Conservation (phyloP, 208 protist species). For the Tritrichomonas musculus region DNA sequence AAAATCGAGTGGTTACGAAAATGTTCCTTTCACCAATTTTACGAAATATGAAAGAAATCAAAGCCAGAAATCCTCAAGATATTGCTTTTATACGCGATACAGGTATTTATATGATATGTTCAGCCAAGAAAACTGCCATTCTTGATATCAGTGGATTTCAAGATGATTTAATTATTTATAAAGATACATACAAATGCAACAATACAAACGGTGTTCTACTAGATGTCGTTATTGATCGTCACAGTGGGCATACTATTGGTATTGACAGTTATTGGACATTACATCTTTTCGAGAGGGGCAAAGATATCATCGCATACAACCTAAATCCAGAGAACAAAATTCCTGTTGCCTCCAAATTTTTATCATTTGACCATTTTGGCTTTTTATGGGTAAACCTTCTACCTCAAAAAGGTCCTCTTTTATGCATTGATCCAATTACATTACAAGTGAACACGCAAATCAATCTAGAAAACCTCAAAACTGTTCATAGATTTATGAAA, state of each 20-base stretch:
- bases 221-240: not conserved
- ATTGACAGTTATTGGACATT: not conserved
- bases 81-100: not conserved
- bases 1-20: not conserved
- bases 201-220: not conserved
- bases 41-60: not conserved
- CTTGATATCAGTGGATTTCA: not conserved
- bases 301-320: not conserved
- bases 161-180: not conserved
- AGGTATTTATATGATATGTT: not conserved
- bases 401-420: not conserved
- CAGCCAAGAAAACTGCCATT: not conserved
- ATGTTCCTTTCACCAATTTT: not conserved
- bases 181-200: not conserved
- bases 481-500: not conserved
- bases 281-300: not conserved
- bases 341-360: not conserved
- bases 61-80: not conserved
- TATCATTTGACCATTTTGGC: not conserved
- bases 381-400: not conserved
- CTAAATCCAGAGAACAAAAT: not conserved
- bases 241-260: not conserved
- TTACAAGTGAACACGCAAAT: not conserved
- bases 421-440: not conserved
- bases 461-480: not conserved